Percentiles rank a stretch among this genome's conserved stretches.
These are phyloP conservation scores for Solanum appendiculatum DNA, from an alignment of 257 asterid species.

Conservation along the genomic window DNA sequence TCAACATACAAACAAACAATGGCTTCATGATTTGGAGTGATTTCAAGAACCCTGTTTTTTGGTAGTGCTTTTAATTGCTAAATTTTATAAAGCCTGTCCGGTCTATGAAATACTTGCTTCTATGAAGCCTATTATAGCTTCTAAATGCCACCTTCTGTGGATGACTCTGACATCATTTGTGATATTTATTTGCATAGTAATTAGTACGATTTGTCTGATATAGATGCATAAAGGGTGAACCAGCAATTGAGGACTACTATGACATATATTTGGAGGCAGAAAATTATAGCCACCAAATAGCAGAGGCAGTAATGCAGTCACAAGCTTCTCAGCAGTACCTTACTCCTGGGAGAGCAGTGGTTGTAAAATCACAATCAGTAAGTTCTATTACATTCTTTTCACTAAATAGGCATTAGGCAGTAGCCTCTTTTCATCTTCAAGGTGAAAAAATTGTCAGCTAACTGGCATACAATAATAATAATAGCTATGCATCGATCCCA, in stretches of 20 bases:
- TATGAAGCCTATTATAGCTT: not conserved
- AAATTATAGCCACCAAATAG: slow-evolving; percentile 27
- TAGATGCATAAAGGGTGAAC: slow-evolving; percentile 98
- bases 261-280: slow-evolving; percentile 73
- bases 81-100: not conserved
- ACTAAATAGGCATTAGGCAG: not conserved
- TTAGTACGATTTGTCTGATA: not conserved
- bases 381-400: slow-evolving; percentile 15
- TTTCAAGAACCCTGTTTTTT: not conserved
- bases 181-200: not conserved
- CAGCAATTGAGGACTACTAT: slow-evolving; percentile 88
- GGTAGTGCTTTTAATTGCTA: not conserved
- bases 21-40: too few relatives aligned
- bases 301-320: slow-evolving; percentile 77
- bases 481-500: not conserved
- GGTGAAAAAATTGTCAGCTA: not conserved
- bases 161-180: not conserved
- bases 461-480: not conserved
- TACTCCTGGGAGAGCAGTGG: slow-evolving; percentile 76
- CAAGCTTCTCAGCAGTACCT: slow-evolving; percentile 57
- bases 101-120: not conserved
- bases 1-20: too few relatives aligned
- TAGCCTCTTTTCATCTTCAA: not conserved
- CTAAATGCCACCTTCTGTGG: not conserved
- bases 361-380: slow-evolving; percentile 75